These are phyloP conservation scores for Clarireedia homoeocarpa DNA, from an alignment of 2,329 filamentous ascomycete species.

Conservation along the genomic window DNA sequence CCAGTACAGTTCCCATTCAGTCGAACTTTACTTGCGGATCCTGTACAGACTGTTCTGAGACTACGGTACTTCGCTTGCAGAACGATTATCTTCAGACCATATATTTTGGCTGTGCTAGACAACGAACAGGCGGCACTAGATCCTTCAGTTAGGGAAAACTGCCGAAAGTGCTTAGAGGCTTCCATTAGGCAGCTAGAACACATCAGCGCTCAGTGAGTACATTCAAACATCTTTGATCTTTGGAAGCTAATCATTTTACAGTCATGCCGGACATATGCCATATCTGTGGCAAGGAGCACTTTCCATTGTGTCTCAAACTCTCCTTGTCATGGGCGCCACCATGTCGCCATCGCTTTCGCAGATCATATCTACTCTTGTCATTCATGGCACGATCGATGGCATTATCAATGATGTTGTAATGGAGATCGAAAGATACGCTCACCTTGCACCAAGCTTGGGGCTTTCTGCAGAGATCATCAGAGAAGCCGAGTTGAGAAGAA, in stretches of 20 bases:
- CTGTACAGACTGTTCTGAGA: conserved; percentile 71
- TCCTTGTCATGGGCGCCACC: conserved; percentile 77
- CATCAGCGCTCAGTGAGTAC: conserved; percentile 64
- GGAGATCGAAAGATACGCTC: conserved; percentile 67
- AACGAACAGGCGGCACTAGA: conserved; percentile 68
- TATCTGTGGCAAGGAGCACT: conserved; percentile 82
- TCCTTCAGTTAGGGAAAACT: conserved; percentile 66
- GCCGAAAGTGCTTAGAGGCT: conserved; percentile 74
- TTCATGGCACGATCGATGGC: conserved; percentile 57
- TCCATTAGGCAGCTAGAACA: conserved; percentile 73
- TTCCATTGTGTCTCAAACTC: conserved; percentile 73
- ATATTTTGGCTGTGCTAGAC: conserved; percentile 71
- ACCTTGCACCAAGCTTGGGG: conserved; percentile 67
- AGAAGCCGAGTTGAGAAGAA: conserved; percentile 67
- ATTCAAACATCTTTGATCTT: background rate
- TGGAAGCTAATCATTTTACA: conserved; percentile 30
- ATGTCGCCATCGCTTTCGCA: conserved; percentile 65
- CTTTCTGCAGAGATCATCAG: conserved; percentile 74
- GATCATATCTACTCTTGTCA: conserved; percentile 53
- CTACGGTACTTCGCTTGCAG: conserved; percentile 78
- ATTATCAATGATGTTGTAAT: conserved; percentile 72
- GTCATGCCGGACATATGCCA: conserved; percentile 74
- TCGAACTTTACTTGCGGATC: conserved; percentile 57
- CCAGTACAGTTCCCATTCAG: conserved; percentile 73
- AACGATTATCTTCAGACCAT: conserved; percentile 79